These are phyloP conservation scores for Colletotrichum noveboracense DNA, from an alignment of 2,329 filamentous ascomycete species.

Conservation along the genomic window DNA sequence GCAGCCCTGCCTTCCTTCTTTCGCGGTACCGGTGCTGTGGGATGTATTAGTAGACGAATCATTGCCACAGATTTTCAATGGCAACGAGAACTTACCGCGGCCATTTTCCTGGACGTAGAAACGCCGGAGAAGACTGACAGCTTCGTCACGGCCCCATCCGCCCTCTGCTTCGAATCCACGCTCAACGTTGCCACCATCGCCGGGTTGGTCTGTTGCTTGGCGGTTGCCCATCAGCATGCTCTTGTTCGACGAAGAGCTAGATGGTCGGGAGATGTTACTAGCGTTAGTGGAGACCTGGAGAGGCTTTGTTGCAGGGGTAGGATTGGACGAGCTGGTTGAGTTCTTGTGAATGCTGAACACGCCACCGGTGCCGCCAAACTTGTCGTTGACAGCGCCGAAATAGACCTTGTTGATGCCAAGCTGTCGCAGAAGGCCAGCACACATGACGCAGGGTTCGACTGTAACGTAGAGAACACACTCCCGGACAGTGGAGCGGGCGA, in stretches of 20 bases:
- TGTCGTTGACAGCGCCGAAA: slow-evolving; percentile 94
- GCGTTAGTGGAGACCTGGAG: background rate
- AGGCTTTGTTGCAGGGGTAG: background rate
- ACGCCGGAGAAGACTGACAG: slow-evolving; percentile 87
- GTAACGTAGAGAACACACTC: slow-evolving; percentile 90
- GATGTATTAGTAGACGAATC: slow-evolving; percentile 19
- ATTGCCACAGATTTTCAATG: slow-evolving; percentile 2
- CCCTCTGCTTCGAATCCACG: slow-evolving; percentile 82
- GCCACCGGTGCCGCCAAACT: slow-evolving; percentile 94
- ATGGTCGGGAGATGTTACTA: background rate
- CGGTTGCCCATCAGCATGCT: background rate
- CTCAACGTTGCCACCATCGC: slow-evolving; percentile 75
- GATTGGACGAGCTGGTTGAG: slow-evolving; percentile 33
- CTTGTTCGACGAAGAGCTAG: slow-evolving; percentile 1
- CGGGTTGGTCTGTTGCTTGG: slow-evolving; percentile 32
- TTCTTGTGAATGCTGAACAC: slow-evolving; percentile 85
- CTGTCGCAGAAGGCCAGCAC: slow-evolving; percentile 89
- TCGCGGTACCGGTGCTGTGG: slow-evolving; percentile 53
- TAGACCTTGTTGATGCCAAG: slow-evolving; percentile 88
- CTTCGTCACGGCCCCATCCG: slow-evolving; percentile 88
- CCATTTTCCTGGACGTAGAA: slow-evolving; percentile 99
- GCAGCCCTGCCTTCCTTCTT: slow-evolving; percentile 63
- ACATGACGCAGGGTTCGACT: slow-evolving; percentile 99
- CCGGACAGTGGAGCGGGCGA: slow-evolving; percentile 71
- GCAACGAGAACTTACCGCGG: slow-evolving; percentile 64